Evolutionary conservation across 2,329 filamentous ascomycete genomes (phyloP), one percentile per base, ranked within the genome.

Genomic region (Penicillium sp.): DNA sequence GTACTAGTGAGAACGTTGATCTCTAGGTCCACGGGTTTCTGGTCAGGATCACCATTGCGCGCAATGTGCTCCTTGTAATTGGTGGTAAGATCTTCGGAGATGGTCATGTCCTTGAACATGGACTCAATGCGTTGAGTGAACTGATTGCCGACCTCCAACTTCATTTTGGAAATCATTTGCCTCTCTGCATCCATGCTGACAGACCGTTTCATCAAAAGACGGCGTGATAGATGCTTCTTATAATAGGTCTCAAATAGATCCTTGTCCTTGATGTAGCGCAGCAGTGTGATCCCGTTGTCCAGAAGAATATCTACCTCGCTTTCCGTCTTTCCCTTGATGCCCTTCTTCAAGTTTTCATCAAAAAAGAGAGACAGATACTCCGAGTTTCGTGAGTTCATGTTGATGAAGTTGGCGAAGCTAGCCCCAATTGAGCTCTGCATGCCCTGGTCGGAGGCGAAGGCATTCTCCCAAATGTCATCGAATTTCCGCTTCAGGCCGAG

Each of bases 181-280:
- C 93, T 93, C 77, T 99, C 94, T 0, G 92, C 91, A 68, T 97
- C 93, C 63, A 91, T 88, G 71, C 90, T 96, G 65, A 96, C 88
- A 0, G 91, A 93, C 68, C 94, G 96, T 71, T 89, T 90, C 77
- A 94, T 90, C 19, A 99, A 81, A 42, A 99, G 79, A 51, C 94
- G 87, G 59, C 91, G 89, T 44, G 91, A 93, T 25, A 99, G 83
- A 76, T 99, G 94, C 73, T 96, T 96, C 80, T 97, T 96, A 80
- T 99, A 97, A 75, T 99, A 99, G 5, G 90, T 86, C 78, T 99
- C 93, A 69, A 99, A 97, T 65, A 96, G 82, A 72, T 99, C 94
- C 76, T 93, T 94, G 69, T 97, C 93, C 55, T 88, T 86, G 38
- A 99, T 84, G 66, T 96, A 97, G 45, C 92, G 87, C 52, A 99